Conservation (phyloP, 1,139 yeast genomes). For the Tardiomyces blankii region DNA sequence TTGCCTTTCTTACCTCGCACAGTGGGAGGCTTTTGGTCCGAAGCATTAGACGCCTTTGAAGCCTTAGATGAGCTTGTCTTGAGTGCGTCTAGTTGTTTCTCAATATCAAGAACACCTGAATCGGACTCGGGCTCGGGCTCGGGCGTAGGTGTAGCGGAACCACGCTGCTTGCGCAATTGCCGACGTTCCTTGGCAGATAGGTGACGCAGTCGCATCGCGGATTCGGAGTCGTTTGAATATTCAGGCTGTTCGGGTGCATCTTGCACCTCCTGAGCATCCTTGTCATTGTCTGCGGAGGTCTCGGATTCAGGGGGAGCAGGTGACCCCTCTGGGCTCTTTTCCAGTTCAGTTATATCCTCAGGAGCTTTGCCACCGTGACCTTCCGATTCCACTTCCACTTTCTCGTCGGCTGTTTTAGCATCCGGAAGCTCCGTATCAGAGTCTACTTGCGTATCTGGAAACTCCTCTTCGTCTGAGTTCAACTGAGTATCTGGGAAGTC, state of each 20-base stretch:
- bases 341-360: no score
- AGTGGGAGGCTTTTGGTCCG: slow-evolving; percentile 6
- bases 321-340: no score
- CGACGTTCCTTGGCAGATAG: slow-evolving; percentile 8
- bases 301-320: no score
- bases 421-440: slow-evolving; percentile 15
- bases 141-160: slow-evolving; percentile 11
- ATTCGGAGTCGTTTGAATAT: slow-evolving; percentile 12
- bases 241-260: no score
- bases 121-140: not conserved
- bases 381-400: no score
- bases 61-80: slow-evolving; percentile 10
- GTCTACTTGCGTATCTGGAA: slow-evolving; percentile 9
- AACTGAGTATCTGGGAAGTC: slow-evolving; percentile 14
- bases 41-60: slow-evolving; percentile 23
- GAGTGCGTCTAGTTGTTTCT: slow-evolving; percentile 11
- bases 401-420: slow-evolving; percentile 1
- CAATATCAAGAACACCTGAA: slow-evolving; percentile 7
- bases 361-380: no score
- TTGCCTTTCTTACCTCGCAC: slow-evolving; percentile 82
- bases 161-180: slow-evolving; percentile 8
- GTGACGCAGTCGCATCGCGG: slow-evolving; percentile 6
- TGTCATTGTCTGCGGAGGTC: no score
- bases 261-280: no score
- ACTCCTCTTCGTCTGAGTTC: slow-evolving; percentile 17